These are phyloP conservation scores for Thamnidium elegans DNA, from an alignment of 192 early-diverging fungal species.

Conservation along the genomic window DNA sequence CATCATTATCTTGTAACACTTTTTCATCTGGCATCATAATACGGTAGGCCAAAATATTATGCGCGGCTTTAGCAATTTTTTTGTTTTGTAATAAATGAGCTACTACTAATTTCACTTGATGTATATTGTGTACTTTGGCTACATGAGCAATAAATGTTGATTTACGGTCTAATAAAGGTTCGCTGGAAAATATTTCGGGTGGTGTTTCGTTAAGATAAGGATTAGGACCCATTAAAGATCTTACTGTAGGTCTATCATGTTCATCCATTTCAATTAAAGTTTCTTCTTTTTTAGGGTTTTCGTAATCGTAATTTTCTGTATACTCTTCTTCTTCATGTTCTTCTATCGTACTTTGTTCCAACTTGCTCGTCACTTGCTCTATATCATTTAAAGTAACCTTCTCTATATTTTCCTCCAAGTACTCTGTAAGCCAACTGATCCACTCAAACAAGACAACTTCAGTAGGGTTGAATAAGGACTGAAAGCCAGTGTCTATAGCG, in stretches of 20 bases:
- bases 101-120: conserved; percentile 55
- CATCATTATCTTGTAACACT: conserved; percentile 80
- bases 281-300: not conserved
- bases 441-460: conserved; percentile 71
- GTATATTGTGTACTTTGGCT: conserved; percentile 50
- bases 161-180: conserved; percentile 73
- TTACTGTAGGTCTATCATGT: conserved; percentile 19
- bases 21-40: conserved; percentile 55
- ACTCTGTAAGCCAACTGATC: conserved; percentile 55
- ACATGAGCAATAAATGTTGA: conserved; percentile 84
- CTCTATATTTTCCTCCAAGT: conserved; percentile 37
- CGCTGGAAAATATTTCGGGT: conserved; percentile 53
- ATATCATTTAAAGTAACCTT: not conserved
- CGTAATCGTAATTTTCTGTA: conserved; percentile 2
- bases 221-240: not conserved
- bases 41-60: conserved; percentile 89
- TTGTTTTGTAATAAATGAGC: conserved; percentile 61
- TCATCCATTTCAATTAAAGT: not conserved
- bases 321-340: conserved; percentile 22
- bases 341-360: conserved; percentile 5
- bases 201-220: not conserved
- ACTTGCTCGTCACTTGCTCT: not conserved
- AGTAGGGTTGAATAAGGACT: conserved; percentile 51
- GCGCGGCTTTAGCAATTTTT: conserved; percentile 80
- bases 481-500: conserved; percentile 48